Base-by-base conservation (phyloP, 2,329 filamentous ascomycete species). In the Pyricularia sp. region DNA sequence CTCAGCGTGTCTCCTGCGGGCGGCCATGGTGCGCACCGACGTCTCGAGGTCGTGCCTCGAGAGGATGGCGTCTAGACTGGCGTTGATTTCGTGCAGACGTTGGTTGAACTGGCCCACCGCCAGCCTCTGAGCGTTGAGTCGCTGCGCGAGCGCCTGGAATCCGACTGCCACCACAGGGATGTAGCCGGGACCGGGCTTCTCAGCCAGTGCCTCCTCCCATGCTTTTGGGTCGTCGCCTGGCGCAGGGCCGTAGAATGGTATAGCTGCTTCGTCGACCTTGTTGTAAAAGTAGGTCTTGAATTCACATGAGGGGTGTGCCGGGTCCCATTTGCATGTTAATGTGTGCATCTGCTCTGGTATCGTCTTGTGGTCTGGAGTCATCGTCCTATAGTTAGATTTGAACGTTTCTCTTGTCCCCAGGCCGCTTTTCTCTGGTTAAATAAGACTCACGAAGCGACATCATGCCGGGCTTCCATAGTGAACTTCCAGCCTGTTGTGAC, bases 221-320 rank as follows among this genome's bases (percentile, higher is more conserved):
- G 90, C 89, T 68, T 85, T 83, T 49, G 88, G 84, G 72, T 93
- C 87, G 72, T 94, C 91, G 69, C 84, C 80, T 1, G 85, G 78
- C 19, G 84, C 80, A 2, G 89, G 89, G 68, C 87, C 84, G 75
- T 89, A 93, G 74, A 89, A 92, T 12, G 89, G 89, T n/a, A 88
- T 87, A 72, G 84, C 83, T 64, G 85, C 83, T 71, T 89, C 85
- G 68, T 89, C 87, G 68, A 93, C 89, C 69, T 90, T 86, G 77
- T 94, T 94, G 81, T 94, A 96, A 74, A 94, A 91, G 78, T 93
- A 93, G 72, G 89, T 81, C 74, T 91, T 89, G 78, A 94, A 91
- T 31, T 84, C 84, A 70, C 89, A 92, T 72, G 85, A 85, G 26
- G 85, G 81, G 73, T 81, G 83, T 30, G 81, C 75, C 1, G 89